These are phyloP conservation scores for Pontederia crassipes DNA, from an alignment of 176 grass and related monocot genomes.

Conservation along the genomic window DNA sequence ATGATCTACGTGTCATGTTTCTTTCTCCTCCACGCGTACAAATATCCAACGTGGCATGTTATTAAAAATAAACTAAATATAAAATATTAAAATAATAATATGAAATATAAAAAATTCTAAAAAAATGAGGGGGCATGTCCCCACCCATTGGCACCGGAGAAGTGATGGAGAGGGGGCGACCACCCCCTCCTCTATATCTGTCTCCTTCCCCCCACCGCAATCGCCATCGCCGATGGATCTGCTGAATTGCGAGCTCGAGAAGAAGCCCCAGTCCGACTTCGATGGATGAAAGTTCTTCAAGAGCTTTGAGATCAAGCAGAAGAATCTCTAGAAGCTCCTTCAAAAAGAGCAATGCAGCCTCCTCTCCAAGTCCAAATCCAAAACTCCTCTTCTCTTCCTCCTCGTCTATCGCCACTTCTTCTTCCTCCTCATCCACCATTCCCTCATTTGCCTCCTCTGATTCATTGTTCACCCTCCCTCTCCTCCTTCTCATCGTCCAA, in stretches of 20 bases:
- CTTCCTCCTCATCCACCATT: neutral
- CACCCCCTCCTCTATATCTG: too few species aligned
- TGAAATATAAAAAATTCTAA: too few species aligned
- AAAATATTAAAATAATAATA: too few species aligned
- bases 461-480: neutral
- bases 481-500: constrained; percentile 4
- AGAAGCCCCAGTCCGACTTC: constrained; percentile 59
- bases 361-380: constrained; percentile 21
- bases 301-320: constrained; percentile 43
- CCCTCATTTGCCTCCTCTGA: neutral
- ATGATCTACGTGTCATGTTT: too few species aligned
- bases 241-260: too few species aligned
- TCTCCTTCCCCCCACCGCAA: too few species aligned
- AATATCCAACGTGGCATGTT: too few species aligned
- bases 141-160: too few species aligned
- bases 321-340: constrained; percentile 42
- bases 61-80: too few species aligned
- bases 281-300: constrained; percentile 41
- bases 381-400: constrained; percentile 6
- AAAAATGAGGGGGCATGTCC: too few species aligned
- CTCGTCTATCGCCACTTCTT: neutral
- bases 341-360: constrained; percentile 27
- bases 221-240: constrained; percentile 34
- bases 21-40: too few species aligned
- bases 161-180: too few species aligned